Conservation (phyloP, 257 asterid genomes). For the Galeopsis tetrahit region DNA sequence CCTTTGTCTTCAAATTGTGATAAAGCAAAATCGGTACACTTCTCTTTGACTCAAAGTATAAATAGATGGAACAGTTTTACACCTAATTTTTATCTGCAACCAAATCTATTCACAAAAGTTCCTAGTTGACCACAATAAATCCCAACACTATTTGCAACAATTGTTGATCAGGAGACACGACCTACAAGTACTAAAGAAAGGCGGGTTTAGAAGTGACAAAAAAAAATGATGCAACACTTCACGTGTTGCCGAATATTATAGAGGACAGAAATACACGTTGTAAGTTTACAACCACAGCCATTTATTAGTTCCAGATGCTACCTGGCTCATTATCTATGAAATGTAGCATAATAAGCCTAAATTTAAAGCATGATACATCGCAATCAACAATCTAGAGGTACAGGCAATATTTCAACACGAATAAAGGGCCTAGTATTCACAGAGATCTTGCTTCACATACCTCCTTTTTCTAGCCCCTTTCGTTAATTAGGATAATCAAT, state of each 20-base stretch:
- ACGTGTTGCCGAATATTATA: slow-evolving; percentile 25
- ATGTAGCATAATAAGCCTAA: background rate
- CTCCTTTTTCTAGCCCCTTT: background rate
- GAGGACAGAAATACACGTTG: slow-evolving; percentile 9
- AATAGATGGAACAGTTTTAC: background rate
- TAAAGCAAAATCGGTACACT: background rate
- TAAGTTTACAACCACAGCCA: slow-evolving; percentile 5
- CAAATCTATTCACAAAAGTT: background rate
- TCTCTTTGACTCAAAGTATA: background rate
- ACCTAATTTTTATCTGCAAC: background rate
- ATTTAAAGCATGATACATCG: background rate
- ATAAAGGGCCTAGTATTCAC: background rate
- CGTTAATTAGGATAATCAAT: background rate
- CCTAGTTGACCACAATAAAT: background rate
- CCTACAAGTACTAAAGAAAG: background rate
- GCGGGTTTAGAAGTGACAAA: background rate
- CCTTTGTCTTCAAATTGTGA: slow-evolving; percentile 7
- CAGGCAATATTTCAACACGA: background rate
- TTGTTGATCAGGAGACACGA: background rate
- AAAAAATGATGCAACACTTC: slow-evolving; percentile 18
- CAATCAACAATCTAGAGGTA: background rate
- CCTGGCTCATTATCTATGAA: slow-evolving; percentile 14
- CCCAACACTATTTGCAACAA: background rate
- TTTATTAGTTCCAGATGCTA: background rate
- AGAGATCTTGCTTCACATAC: background rate